Evolutionary conservation across 2,329 filamentous ascomycete species (phyloP), one percentile per base, ranked within the genome.

Genomic region (Neopestalotiopsis sp.): DNA sequence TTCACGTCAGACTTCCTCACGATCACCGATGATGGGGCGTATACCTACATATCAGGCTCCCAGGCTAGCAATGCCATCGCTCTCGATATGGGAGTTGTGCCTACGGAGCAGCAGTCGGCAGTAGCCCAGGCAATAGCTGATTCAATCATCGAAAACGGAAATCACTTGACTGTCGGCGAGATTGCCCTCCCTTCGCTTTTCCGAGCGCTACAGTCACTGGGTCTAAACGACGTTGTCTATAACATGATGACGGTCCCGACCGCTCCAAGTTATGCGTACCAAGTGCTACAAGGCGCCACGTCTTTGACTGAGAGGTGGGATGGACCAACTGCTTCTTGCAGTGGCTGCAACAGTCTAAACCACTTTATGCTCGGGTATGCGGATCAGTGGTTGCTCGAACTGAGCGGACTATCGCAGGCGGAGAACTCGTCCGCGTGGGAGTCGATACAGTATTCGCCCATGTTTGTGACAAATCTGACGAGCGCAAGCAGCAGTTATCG

Each of bases 61-160:
- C 57, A 59, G 57, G 57, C 57, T 12, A 34, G 30, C 30, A 59
- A 59, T 59, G 57, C 57, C 5, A 28, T 59, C 24, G 57, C 57
- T 6, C 24, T 59, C 14, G 24, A 59, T 12, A 59, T 59, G 57
- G 30, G 30, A 10, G 24, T 59, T 10, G 57, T 59, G 14, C 57
- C 24, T 28, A 12, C 57, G 1, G 30, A 34, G 12, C 24, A 30
- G 24, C n/a, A 59, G 3, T 28, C 30, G 24, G 24, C 57, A 32
- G 57, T 59, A 20, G 57, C 57, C 9, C 12, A 34, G 17, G 17
- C 12, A 14, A 59, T 59, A 1, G 24, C 30, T 1, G 30, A 34
- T 14, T 28, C 24, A 1, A 59, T 59, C 17, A 34, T 34, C 2
- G 57, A 28, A 13, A 59, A 59, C 30, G 24, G 57, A 5, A 34